Base-by-base conservation (phyloP, 1,139 yeast genomes). In the Kurtzmaniella quercitrusa region DNA sequence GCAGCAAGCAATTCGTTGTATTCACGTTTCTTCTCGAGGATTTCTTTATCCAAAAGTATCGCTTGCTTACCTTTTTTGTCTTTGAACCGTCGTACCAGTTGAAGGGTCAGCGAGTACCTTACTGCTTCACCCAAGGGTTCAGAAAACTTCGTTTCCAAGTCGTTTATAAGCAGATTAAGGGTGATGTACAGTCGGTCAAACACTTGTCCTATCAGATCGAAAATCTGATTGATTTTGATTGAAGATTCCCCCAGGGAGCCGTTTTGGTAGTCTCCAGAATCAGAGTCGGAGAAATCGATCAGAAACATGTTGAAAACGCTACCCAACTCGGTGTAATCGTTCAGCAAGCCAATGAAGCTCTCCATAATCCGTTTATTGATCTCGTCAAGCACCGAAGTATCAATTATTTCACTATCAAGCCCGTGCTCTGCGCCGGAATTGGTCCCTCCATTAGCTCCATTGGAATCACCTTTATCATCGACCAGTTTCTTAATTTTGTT, bases 111-210 rank as follows among this genome's bases (percentile, higher is more conserved):
- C 0, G 94, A 81, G 62, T 85, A 82, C 55, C 86, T 89, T 12
- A 85, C 90, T 15, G 87, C 79, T 57, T 91, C 97, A 6, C 87
- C 82, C 29, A 91, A 67, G 3, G 95, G 95, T 57, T 91, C 98
- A 36, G 88, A 77, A 52, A 90, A 83, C 44, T 81, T 79, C 9
- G 88, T 78, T 49, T 87, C 82, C 39, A 91, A 68, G 39, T 81
- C 79, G 36, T 81, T 77, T n/a, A 85, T 82, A 18, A 91, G 69
- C 4, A 81, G 72, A 49, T 83, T 86, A 34, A 89, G 73, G 12
- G 86, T 75, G 37, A 84, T 70, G 46, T 81, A 82, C 31, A 82
- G 80, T 38, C 86, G 75, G 57, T 89, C 96, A 55, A 85, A 82
- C 0, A 86, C 82, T 57, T 85, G 89, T 3, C 97, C 96, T 12